Evolutionary conservation across 192 early-diverging fungal species (phyloP).

Genomic region (Pecoramyces ruminantium): DNA sequence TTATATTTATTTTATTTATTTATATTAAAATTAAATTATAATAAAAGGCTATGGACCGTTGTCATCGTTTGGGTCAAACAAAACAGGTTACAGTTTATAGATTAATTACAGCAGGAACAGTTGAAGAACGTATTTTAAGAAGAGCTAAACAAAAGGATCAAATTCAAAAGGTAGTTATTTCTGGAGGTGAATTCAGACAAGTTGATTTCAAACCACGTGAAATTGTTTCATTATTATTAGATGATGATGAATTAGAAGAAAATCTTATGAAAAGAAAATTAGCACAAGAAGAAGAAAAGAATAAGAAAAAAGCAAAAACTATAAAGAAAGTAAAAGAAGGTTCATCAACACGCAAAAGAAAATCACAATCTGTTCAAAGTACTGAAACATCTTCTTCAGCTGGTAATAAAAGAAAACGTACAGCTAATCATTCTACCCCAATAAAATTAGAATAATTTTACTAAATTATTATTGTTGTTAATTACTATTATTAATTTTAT

Average conservation of each 20-base stretch:
- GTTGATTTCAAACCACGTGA: slow-evolving; percentile 80
- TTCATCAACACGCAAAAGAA: too few relatives aligned
- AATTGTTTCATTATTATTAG: slow-evolving; percentile 67
- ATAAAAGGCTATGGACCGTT: slow-evolving; percentile 74
- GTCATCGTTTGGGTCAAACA: slow-evolving; percentile 70
- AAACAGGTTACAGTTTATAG: slow-evolving; percentile 72
- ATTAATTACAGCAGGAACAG: slow-evolving; percentile 60
- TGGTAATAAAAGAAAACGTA: too few relatives aligned
- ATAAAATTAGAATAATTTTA: too few relatives aligned
- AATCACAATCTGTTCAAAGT: too few relatives aligned
- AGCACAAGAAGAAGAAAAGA: background rate
- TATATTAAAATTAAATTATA: too few relatives aligned
- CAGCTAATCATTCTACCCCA: too few relatives aligned
- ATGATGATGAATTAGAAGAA: slow-evolving; percentile 38
- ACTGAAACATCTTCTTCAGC: too few relatives aligned
- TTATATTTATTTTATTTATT: too few relatives aligned
- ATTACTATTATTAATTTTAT: too few relatives aligned
- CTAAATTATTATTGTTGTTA: too few relatives aligned
- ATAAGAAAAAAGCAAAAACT: background rate
- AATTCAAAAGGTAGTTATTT: slow-evolving; percentile 84
- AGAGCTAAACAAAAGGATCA: slow-evolving; percentile 80
- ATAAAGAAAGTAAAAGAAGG: too few relatives aligned
- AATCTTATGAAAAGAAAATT: background rate
- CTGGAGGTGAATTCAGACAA: slow-evolving; percentile 66
- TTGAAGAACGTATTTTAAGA: slow-evolving; percentile 64